A percentile compares a stretch with the other conserved stretches of the same genome.
Evolutionary conservation across 306 rosid species (phyloP).

Genomic region (Sesbania bispinosa): DNA sequence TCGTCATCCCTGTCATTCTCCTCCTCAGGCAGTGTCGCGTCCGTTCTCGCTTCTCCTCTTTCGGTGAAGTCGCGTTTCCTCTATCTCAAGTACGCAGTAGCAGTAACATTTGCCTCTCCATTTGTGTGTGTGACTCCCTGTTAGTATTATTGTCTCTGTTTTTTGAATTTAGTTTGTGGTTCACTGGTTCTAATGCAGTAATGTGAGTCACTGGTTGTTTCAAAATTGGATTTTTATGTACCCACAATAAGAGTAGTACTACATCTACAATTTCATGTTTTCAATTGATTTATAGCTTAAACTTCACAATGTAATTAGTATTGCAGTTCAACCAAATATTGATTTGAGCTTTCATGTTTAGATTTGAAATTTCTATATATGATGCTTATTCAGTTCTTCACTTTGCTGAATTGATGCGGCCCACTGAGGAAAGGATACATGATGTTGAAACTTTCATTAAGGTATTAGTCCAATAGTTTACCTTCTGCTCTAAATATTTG

Average conservation of each 20-base stretch:
- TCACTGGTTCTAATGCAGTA: too few relatives aligned
- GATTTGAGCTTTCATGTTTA: slow-evolving; percentile 9
- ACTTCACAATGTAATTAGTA: not conserved
- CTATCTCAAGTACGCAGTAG: too few relatives aligned
- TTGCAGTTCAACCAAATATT: not conserved
- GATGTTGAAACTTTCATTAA: slow-evolving; percentile 67
- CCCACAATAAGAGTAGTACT: not conserved
- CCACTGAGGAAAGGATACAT: slow-evolving; percentile 63
- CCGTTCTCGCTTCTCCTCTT: too few relatives aligned
- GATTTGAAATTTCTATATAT: not conserved
- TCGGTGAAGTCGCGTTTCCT: too few relatives aligned
- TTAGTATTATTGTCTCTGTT: too few relatives aligned
- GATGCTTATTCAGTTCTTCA: slow-evolving; percentile 36
- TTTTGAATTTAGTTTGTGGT: too few relatives aligned
- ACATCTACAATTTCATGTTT: not conserved
- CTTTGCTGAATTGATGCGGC: slow-evolving; percentile 76
- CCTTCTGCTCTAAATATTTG: not conserved
- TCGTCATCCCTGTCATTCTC: too few relatives aligned
- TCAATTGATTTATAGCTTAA: not conserved
- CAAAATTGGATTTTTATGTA: not conserved
- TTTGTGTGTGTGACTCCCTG: too few relatives aligned
- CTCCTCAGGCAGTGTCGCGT: too few relatives aligned
- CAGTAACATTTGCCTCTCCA: too few relatives aligned
- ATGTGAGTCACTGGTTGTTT: too few relatives aligned
- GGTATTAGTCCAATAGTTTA: slow-evolving; percentile 39